Percentiles rank a stretch among this genome's conserved stretches.
Conservation (phyloP, 805 yeast genomes). For the Schwanniomyces polymorphus region DNA sequence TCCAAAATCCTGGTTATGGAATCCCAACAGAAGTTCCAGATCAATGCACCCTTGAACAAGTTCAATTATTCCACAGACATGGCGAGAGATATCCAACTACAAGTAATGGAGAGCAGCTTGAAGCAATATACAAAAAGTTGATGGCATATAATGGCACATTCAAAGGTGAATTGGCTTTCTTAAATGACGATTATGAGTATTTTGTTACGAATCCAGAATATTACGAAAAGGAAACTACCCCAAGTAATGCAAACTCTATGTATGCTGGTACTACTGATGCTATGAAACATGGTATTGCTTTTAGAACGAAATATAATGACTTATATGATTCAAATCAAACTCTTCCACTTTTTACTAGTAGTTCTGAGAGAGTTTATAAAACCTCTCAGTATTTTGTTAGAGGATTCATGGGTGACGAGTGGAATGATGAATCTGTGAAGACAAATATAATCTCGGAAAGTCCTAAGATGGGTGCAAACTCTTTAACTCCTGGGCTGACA, state of each 20-base stretch:
- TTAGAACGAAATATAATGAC: slow-evolving; percentile 49
- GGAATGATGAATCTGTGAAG: slow-evolving; percentile 28
- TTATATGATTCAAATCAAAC: slow-evolving; percentile 36
- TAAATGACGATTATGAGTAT: slow-evolving; percentile 50
- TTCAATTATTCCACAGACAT: slow-evolving; percentile 71
- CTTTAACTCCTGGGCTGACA: slow-evolving; percentile 54
- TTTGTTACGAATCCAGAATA: slow-evolving; percentile 37
- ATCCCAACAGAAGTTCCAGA: slow-evolving; percentile 49
- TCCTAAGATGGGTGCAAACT: slow-evolving; percentile 52
- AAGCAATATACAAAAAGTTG: slow-evolving; percentile 25
- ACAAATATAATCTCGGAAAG: slow-evolving; percentile 48
- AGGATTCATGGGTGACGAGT: slow-evolving; percentile 55
- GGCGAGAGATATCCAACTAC: slow-evolving; percentile 67
- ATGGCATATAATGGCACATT: slow-evolving; percentile 25
- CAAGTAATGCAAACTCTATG: slow-evolving; percentile 41
- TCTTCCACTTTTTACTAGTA: slow-evolving; percentile 56
- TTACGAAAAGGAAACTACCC: slow-evolving; percentile 53
- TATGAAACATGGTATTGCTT: slow-evolving; percentile 46
- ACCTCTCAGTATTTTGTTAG: slow-evolving; percentile 57
- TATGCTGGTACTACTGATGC: slow-evolving; percentile 56
- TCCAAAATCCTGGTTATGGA: slow-evolving; percentile 53
- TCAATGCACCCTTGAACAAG: slow-evolving; percentile 60
- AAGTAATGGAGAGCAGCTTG: slow-evolving; percentile 24
- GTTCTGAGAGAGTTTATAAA: slow-evolving; percentile 54
- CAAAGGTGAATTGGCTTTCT: slow-evolving; percentile 53